Evolutionary conservation across 331 rosid species (phyloP).

Genomic region (Pyracantha coccinea): DNA sequence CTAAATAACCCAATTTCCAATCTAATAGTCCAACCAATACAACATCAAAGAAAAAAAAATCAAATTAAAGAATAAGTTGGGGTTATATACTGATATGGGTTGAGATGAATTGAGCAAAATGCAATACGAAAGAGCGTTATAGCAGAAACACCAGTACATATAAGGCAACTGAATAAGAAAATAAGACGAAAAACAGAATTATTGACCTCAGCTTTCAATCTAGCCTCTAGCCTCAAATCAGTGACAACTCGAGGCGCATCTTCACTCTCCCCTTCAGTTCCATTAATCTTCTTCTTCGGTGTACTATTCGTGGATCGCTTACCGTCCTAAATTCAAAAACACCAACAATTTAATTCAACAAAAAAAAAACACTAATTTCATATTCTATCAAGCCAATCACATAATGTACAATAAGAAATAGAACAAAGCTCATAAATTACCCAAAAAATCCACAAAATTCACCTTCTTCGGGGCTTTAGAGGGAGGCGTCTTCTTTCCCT

Average conservation of each 20-base stretch:
- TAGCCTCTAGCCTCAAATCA: conserved; percentile 60
- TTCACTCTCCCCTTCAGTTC: conserved; percentile 13
- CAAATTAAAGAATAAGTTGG: background rate
- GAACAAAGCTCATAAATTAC: background rate
- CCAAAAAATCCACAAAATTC: background rate
- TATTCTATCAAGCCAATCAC: background rate
- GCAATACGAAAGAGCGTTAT: background rate
- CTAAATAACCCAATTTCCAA: background rate
- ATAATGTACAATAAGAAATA: background rate
- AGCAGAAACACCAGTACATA: background rate
- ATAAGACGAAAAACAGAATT: background rate
- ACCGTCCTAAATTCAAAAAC: conserved; percentile 11
- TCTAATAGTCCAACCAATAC: background rate
- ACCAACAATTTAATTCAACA: background rate
- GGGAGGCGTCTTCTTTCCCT: conserved; percentile 37
- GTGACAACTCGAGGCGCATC: conserved; percentile 28
- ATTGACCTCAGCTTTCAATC: conserved; percentile 62
- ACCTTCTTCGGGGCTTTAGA: conserved; percentile 48
- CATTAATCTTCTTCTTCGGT: conserved; percentile 39
- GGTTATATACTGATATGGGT: background rate
- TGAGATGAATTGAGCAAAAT: background rate
- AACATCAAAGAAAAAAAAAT: background rate
- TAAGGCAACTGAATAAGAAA: background rate
- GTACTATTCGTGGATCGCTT: conserved; percentile 29
- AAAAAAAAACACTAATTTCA: background rate